Evolutionary conservation across 2,329 filamentous ascomycete species (phyloP).

Genomic region (Balansia obtecta): DNA sequence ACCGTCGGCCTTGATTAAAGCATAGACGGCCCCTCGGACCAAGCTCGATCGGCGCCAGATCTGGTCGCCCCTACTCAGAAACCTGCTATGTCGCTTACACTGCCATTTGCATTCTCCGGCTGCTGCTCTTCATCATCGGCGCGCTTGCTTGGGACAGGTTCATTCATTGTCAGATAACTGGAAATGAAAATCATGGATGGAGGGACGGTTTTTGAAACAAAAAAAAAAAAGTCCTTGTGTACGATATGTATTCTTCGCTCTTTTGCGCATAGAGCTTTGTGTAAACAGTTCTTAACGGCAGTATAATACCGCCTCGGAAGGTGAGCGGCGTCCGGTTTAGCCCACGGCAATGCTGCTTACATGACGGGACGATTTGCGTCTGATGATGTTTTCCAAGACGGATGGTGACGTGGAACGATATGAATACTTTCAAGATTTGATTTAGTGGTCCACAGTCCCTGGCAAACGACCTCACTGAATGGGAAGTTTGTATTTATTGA

Average conservation of each 20-base stretch:
- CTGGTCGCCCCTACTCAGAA: neutral
- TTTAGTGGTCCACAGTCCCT: too few relatives aligned
- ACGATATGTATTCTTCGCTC: slow-evolving; percentile 26
- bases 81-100: neutral
- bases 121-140: neutral
- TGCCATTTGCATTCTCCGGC: neutral
- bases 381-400: neutral
- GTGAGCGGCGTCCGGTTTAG: slow-evolving; percentile 16
- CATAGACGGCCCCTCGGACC: neutral
- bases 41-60: neutral
- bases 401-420: neutral
- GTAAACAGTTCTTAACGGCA: slow-evolving; percentile 26
- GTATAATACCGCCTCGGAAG: slow-evolving; percentile 16
- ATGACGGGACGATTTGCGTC: slow-evolving; percentile 13
- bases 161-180: neutral
- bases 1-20: slow-evolving; percentile 42
- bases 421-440: too few relatives aligned
- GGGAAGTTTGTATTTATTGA: neutral
- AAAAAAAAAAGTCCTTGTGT: slow-evolving; percentile 18
- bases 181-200: neutral
- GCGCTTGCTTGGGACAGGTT: neutral
- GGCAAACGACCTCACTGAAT: too few relatives aligned
- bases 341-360: slow-evolving; percentile 12
- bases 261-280: slow-evolving; percentile 28
- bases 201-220: neutral